Evolutionary conservation across 2,329 filamentous ascomycete species (phyloP), one percentile per base, ranked within the genome.

Genomic region (Claviceps sorghi): DNA sequence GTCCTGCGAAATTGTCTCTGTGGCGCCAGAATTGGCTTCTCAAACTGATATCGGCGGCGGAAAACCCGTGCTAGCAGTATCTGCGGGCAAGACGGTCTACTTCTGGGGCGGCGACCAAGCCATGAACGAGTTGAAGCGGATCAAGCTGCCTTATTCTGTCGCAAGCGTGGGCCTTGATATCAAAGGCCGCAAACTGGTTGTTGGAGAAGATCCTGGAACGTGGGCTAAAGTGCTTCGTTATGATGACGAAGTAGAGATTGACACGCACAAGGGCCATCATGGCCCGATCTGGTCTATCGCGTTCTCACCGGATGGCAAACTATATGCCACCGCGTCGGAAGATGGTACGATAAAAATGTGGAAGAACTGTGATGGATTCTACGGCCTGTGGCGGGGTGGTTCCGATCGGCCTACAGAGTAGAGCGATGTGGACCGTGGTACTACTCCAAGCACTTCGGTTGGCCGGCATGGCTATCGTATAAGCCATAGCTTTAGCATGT

Each of bases 191-290:
- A 88, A 87, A 61, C 82, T 95, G 61, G 86, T 97, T 11, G 94
- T 94, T 19, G 93, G 93, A 55, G 88, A 90, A 65, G 86, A 87
- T 56, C 86, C 84, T 41, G 91, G 95, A 63, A 97, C 93, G 0
- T 98, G 91, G 91, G 91, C 93, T n/a, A 83, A 88, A 55, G 86
- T 97, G 6, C 94, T 95, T 71, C 82, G 89, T 62, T 91, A 89
- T 69, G 88, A 96, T 54, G 83, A 84, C 49, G 85, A 85, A 60
- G 77, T 79, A 58, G 89, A 95, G 67, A 72, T 96, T 44, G 93
- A 97, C 65, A 84, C 91, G 13, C 88, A 95, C 71, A 96, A 96
- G 69, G 93, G 93, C 26, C 93, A 98, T 60, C 93, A 98, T 63
- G 93, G 93, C 1, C 91, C 91, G 1, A 93, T 98, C 56, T 98